A percentile compares a stretch with the other conserved stretches of the same genome.
These are phyloP conservation scores for Acanthamoeba healyi DNA, from an alignment of 208 protist genomes.

Conservation along the genomic window DNA sequence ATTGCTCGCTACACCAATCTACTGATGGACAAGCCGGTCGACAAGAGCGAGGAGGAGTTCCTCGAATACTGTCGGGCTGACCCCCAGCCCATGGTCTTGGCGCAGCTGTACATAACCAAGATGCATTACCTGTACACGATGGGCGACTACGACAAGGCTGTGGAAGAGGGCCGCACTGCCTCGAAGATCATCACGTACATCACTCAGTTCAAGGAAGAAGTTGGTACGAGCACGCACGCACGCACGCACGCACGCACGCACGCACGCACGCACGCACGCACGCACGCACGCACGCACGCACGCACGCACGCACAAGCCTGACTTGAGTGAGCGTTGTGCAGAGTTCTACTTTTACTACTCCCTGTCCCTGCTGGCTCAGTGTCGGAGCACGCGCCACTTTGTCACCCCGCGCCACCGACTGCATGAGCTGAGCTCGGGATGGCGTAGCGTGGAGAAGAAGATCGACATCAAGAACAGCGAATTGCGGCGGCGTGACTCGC, in stretches of 20 bases:
- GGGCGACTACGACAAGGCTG: neutral
- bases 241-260: too few species aligned
- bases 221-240: too few species aligned
- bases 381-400: neutral
- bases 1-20: constrained; percentile 1
- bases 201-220: constrained; percentile 47
- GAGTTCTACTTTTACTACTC: constrained; percentile 50
- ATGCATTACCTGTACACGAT: neutral
- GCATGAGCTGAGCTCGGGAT: neutral
- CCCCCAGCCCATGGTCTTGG: neutral
- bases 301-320: too few species aligned
- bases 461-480: neutral
- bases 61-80: neutral
- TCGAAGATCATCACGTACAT: neutral
- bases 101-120: neutral
- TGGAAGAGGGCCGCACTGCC: neutral
- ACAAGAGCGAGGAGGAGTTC: neutral
- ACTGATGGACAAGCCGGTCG: constrained; percentile 10
- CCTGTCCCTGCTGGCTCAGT: constrained; percentile 40
- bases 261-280: too few species aligned
- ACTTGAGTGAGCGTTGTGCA: too few species aligned
- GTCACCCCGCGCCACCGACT: neutral
- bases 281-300: too few species aligned
- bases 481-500: neutral
- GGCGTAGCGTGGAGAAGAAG: neutral